Evolutionary conservation across 192 early-diverging fungal species (phyloP), one percentile per base, ranked within the genome.

Genomic region (Backusella sp.): DNA sequence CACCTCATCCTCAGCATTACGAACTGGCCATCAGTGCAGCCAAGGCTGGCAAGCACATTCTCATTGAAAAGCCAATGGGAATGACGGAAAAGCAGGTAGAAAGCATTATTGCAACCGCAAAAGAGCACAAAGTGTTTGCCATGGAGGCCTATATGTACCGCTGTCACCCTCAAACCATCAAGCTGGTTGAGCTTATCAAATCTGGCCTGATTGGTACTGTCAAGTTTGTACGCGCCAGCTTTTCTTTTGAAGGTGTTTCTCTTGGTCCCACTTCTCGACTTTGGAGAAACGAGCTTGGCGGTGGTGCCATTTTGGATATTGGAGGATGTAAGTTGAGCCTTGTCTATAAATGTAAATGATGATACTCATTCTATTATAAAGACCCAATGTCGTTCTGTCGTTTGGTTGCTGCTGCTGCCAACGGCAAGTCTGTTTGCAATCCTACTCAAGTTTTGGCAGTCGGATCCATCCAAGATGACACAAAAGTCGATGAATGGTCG

Each of bases 1-100:
- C 90, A 2, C 92, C 92, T 17, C 88, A 91, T 72, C 84, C 86
- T 53, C 81, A 87, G 7, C 93, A 94, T 73, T 88, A 79, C 67
- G 80, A 81, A 12, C 82, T 88, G 6, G 86, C 87, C 6, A 80
- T 86, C 12, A 70, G 77, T 52, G 80, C 84, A 0, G 75, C 91
- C 30, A 73, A 89, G n/a, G 84, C 86, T 14, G 85, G 86, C 8
- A 92, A 92, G 56, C 88, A 92, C 68, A 80, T 92, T 26, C 80
- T 92, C 11, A 75, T 84, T 12, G 81, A 82, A 42, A 82, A 82
- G 15, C 81, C 81, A 9, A 76, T 82, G 68, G 77, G 74, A 26
- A 79, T 82, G 81, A 82, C 69, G 53, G 66, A 75, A 42, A 37
- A 39, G 4, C 69, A 82, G 73, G 81, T 76, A 0, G 30, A 66